These are phyloP conservation scores for Colletotrichum kahawae DNA, from an alignment of 2,329 filamentous ascomycete species.

Conservation along the genomic window DNA sequence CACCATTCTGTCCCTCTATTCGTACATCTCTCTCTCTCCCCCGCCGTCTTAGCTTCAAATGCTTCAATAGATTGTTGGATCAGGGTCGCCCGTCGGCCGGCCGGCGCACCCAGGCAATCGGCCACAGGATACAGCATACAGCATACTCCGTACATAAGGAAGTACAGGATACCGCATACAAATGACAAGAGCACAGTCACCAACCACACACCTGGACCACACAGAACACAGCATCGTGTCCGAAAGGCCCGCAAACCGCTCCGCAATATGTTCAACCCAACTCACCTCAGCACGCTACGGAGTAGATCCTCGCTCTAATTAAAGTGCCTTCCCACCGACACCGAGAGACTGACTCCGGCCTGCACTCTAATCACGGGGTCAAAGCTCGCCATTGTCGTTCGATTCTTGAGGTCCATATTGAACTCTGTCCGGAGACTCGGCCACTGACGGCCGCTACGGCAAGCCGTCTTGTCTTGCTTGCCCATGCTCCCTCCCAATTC, in stretches of 20 bases:
- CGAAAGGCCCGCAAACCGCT: neutral
- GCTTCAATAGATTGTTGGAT: neutral
- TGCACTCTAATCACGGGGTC: neutral
- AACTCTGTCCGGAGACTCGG: neutral
- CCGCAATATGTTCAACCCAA: neutral
- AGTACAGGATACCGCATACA: neutral
- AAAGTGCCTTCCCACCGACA: neutral
- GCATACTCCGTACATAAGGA: neutral
- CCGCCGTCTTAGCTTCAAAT: neutral
- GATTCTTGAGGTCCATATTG: neutral
- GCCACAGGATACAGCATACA: neutral
- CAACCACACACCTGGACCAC: neutral
- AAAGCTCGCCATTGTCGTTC: neutral
- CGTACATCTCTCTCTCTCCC: neutral
- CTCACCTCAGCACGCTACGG: neutral
- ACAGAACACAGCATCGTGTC: neutral
- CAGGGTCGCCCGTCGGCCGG: neutral
- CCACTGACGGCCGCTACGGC: neutral
- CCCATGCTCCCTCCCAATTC: neutral
- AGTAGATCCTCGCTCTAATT: constrained; percentile 1
- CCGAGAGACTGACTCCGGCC: neutral
- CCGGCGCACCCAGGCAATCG: neutral
- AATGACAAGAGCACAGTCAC: neutral
- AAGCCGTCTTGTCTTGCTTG: neutral
- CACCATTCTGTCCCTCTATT: neutral